Base-by-base conservation (phyloP, 208 protist genomes). In the Herpetomonas muscarum region DNA sequence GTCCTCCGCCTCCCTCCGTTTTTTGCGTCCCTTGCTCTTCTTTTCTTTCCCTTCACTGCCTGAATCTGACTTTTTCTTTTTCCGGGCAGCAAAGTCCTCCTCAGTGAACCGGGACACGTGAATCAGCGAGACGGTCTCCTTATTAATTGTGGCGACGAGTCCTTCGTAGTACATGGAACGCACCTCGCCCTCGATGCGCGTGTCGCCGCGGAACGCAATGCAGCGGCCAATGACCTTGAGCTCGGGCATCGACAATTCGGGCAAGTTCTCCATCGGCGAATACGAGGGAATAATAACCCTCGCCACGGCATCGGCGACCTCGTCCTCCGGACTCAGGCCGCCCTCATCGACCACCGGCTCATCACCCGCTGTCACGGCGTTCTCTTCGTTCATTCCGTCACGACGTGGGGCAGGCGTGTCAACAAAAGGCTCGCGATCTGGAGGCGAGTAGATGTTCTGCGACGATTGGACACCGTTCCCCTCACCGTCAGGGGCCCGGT, bases 221-320 rank as follows among this genome's bases (percentile, higher is more conserved):
- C 77, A 85, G 17, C 83, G 80, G 0, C 87, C 87, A 42, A 94
- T 90, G 51, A 94, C 66, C 57, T 86, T 87, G 42, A 94, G 61
- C 66, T 94, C 83, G 1, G 77, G 80, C 31, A 70, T 67, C 0
- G 57, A 22, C 24, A 91, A 55, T 12, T 50, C 6, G 10, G 87
- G 87, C 32, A 94, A 28, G 41, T 88, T 67, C 49, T 79, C 70
- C 26, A 88, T 85, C 0, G 78, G 72, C 19, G 54, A 62, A 46
- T 87, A 57, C 0, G 50, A 21, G 54, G 82, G 75, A 37, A 90
- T 86, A 10, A 87, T 64, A 0, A 55, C 53, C 4, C 36, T 61
- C 7, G 48, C 44, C 2, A 84, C 56, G 0, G 79, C n/a, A 2
- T 74, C 70, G 32, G 75, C 67, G 44, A 86, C 74, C 22, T 46